These are phyloP conservation scores for Xanthoceras sorbifolium DNA, from an alignment of 345 rosid species.

Conservation along the genomic window DNA sequence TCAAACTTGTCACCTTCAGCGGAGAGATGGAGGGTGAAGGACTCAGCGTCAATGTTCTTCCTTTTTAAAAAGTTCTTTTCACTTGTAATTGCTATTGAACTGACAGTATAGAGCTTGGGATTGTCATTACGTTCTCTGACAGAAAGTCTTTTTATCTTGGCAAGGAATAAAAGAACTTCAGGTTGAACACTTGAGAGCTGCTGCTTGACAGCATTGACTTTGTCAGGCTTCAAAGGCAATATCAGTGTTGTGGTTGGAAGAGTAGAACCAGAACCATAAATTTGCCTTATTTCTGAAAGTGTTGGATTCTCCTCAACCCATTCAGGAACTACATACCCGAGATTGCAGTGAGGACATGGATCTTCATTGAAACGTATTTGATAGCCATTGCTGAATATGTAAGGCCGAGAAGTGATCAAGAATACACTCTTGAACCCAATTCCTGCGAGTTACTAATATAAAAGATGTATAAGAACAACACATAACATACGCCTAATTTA, in stretches of 20 bases:
- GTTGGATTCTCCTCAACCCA: conserved; percentile 68
- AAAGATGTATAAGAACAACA: too few relatives aligned
- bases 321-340: conserved; percentile 77
- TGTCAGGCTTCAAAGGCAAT: conserved; percentile 68
- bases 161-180: conserved; percentile 59
- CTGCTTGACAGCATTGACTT: conserved; percentile 62
- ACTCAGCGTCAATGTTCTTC: conserved; percentile 77
- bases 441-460: conserved; percentile 35
- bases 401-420: conserved; percentile 52
- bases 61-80: conserved; percentile 49
- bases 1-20: conserved; percentile 30
- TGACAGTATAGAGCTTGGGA: conserved; percentile 43
- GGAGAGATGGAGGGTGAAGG: conserved; percentile 61
- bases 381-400: conserved; percentile 68
- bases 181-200: conserved; percentile 72
- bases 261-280: conserved; percentile 48
- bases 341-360: conserved; percentile 59
- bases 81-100: conserved; percentile 51
- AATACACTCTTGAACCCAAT: conserved; percentile 78
- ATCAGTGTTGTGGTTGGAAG: conserved; percentile 63
- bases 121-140: conserved; percentile 55
- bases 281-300: conserved; percentile 41
- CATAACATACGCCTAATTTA: too few relatives aligned
- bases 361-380: conserved; percentile 63
- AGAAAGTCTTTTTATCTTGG: conserved; percentile 68